phyloP scores from a whole-genome alignment of 768 basidiomycete genomes.

The Mycena belliarum region DNA sequence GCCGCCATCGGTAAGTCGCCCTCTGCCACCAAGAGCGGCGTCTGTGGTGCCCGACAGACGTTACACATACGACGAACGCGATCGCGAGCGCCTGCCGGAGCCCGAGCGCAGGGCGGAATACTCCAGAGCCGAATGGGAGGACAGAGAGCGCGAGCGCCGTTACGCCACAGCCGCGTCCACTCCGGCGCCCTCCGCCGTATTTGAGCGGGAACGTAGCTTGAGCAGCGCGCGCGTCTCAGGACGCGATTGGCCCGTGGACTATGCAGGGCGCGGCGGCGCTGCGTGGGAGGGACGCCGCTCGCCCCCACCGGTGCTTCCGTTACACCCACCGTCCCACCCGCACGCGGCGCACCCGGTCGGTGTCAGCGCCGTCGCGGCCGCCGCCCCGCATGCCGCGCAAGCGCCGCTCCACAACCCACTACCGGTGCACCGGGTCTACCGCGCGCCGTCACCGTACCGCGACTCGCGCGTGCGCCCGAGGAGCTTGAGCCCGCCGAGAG shows the following conservation, averaged over 20 bases:
- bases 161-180: background rate
- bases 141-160: conserved; percentile 12
- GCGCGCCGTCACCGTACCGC: conserved; percentile 2
- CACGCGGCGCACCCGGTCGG: conserved; percentile 16
- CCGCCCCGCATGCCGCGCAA: conserved; percentile 10
- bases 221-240: background rate
- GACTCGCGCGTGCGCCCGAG: conserved; percentile 16
- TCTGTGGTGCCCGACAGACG: conserved; percentile 9
- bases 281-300: conserved; percentile 12
- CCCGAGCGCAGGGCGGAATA: conserved; percentile 16
- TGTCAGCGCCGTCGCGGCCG: conserved; percentile 14
- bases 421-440: background rate
- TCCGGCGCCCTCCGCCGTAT: background rate
- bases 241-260: conserved; percentile 6
- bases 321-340: conserved; percentile 13
- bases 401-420: conserved; percentile 14
- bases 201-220: conserved; percentile 11
- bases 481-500: conserved; percentile 18
- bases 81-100: conserved; percentile 9
- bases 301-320: background rate
- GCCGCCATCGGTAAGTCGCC: background rate
- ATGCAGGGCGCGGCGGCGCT: background rate
- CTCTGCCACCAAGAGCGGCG: conserved; percentile 4
- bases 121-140: conserved; percentile 15
- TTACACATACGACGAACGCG: conserved; percentile 7